Base-by-base conservation (phyloP, 2,329 filamentous ascomycete species). In the Xylariaceae sp. region DNA sequence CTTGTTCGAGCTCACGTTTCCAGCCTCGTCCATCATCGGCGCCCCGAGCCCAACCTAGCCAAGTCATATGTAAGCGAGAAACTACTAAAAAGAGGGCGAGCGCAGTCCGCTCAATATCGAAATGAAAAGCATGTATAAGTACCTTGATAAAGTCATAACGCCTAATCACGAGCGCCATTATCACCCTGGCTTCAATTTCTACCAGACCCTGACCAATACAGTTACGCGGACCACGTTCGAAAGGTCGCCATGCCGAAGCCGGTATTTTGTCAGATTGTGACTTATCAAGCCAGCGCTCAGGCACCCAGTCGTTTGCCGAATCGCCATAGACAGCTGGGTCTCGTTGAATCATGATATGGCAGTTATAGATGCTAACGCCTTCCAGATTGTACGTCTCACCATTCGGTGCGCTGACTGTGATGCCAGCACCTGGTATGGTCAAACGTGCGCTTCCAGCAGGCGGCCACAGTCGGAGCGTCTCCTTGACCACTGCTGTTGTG, bases 311-410 rank as follows among this genome's bases (percentile, higher is more conserved):
- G 22, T 52, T 31, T 10, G 46, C 50, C 17, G 50, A 39, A 18
- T 52, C 46, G 10, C 50, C 50, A 30, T 49, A 52, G 12, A 52
- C 46, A 11, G 30, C 32, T 2, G 46, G 45, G 42, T 52, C 50
- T 10, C 43, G 50, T 7, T 49, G 50, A 27, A 46, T 48, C 38
- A 52, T 38, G 22, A 17, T 43, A 11, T 19, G 47, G 35, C 45
- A 51, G 19, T 40, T 31, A 39, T 56, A 59, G 14, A 62, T 38
- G 11, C 48, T 43, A 18, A 53, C 45, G 4, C 53, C 58, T 48
- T 62, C 45, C 38, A 56, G 45, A 18, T 45, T 18, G 43, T 57
- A 45, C 22, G 22, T 27, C 39, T 58, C 49, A 11, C 52, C 54
- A 2, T 22, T 38, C 9, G 59, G 40, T 14, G 58, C 52, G 17